phyloP scores from a whole-genome alignment of 495 filamentous ascomycete species.

The Neurospora hispaniola region DNA sequence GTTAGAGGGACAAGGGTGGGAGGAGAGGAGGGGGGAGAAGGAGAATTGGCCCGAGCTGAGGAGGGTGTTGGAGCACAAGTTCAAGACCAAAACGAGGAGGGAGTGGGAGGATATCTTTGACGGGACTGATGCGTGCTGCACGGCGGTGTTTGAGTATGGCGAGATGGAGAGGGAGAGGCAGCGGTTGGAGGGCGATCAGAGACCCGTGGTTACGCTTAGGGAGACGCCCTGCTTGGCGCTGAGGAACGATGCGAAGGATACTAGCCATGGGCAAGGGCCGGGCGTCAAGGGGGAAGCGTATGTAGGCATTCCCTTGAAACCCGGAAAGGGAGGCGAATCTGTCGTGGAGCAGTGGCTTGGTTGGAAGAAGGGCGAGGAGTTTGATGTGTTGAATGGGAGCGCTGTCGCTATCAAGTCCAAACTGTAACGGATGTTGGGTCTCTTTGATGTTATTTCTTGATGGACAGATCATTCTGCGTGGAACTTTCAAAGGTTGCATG shows the following conservation, averaged over 20 bases:
- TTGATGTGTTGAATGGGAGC: conserved; percentile 50
- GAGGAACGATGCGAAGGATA: conserved; percentile 20
- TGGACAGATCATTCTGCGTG: not conserved
- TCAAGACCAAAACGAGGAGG: conserved; percentile 59
- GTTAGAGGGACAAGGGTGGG: conserved; percentile 42
- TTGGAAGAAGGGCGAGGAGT: conserved; percentile 63
- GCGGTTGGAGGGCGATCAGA: conserved; percentile 53
- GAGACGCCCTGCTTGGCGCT: conserved; percentile 53
- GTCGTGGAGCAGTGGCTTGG: conserved; percentile 65
- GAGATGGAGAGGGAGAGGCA: conserved; percentile 54
- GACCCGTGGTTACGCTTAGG: conserved; percentile 59
- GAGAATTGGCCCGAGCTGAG: conserved; percentile 55
- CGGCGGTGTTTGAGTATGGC: conserved; percentile 63
- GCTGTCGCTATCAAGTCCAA: not conserved
- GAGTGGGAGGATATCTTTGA: conserved; percentile 87
- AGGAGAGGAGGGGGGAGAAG: conserved; percentile 43
- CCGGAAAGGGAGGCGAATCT: conserved; percentile 63
- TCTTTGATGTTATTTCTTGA: not conserved
- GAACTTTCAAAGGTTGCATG: not conserved
- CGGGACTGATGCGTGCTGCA: conserved; percentile 84
- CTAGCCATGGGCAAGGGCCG: conserved; percentile 35
- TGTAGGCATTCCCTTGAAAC: conserved; percentile 42
- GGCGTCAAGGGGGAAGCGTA: conserved; percentile 53
- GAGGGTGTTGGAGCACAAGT: conserved; percentile 47
- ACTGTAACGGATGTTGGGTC: not conserved